Conservation (phyloP, 1,284 basidiomycete genomes). For the Cryptococcus sp. region DNA sequence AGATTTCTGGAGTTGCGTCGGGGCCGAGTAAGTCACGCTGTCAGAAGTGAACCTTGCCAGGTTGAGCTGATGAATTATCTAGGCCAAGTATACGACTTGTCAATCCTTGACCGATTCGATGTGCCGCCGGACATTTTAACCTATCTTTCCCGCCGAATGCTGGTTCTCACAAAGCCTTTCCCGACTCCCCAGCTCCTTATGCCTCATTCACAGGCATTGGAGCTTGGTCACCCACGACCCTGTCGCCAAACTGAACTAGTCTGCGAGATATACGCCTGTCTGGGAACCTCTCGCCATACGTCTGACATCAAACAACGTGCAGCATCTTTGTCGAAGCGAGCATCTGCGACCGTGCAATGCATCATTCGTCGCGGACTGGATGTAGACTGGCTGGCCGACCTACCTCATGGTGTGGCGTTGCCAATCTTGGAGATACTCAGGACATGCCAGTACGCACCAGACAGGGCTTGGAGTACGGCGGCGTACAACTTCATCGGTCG, state of each 20-base stretch:
- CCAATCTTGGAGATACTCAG: slow-evolving; percentile 80
- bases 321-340: slow-evolving; percentile 35
- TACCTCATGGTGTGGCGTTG: slow-evolving; percentile 70
- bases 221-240: slow-evolving; percentile 24
- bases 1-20: background rate
- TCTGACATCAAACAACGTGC: slow-evolving; percentile 24
- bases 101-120: slow-evolving; percentile 34
- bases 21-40: slow-evolving; percentile 11
- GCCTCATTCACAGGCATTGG: slow-evolving; percentile 47
- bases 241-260: slow-evolving; percentile 28
- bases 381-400: slow-evolving; percentile 56
- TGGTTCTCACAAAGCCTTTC: slow-evolving; percentile 28
- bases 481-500: slow-evolving; percentile 77
- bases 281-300: slow-evolving; percentile 51
- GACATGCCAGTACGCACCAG: slow-evolving; percentile 75
- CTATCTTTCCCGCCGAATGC: slow-evolving; percentile 41
- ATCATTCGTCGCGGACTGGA: slow-evolving; percentile 63
- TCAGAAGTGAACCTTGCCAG: background rate
- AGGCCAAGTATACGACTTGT: slow-evolving; percentile 21
- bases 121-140: slow-evolving; percentile 52
- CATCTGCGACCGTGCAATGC: slow-evolving; percentile 63
- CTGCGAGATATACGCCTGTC: slow-evolving; percentile 28
- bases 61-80: background rate
- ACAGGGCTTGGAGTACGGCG: slow-evolving; percentile 67
- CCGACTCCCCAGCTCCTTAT: slow-evolving; percentile 24